Conservation (phyloP, 768 basidiomycete genomes). For the Phylloporus arenicola region DNA sequence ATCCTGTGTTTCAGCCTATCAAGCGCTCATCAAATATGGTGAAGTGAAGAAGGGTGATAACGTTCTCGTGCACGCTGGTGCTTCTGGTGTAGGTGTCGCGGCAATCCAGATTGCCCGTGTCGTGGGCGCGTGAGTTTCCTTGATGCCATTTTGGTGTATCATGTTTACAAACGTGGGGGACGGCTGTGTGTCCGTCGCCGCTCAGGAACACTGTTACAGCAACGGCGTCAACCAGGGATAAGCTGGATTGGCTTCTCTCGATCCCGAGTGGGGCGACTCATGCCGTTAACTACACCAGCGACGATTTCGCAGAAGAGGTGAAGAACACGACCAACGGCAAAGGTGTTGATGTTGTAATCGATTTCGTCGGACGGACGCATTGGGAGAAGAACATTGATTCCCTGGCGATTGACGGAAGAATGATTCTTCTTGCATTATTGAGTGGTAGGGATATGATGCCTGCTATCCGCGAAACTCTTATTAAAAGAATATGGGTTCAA, state of each 20-base stretch:
- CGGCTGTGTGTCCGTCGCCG: constrained; percentile 8
- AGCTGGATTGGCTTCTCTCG: constrained; percentile 68
- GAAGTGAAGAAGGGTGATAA: constrained; percentile 64
- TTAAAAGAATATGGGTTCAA: constrained; percentile 16
- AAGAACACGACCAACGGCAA: constrained; percentile 60
- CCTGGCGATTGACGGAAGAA: constrained; percentile 66
- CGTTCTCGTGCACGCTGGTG: constrained; percentile 86
- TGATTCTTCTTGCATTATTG: constrained; percentile 61
- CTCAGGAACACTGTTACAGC: constrained; percentile 65
- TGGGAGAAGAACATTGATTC: constrained; percentile 69
- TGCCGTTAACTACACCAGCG: constrained; percentile 77
- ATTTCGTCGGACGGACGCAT: constrained; percentile 75
- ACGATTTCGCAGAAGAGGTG: constrained; percentile 73
- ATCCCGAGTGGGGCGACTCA: constrained; percentile 69
- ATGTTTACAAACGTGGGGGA: neutral
- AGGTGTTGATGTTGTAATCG: constrained; percentile 81
- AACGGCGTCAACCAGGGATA: constrained; percentile 81
- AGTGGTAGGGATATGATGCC: constrained; percentile 46
- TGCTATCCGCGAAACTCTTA: constrained; percentile 15
- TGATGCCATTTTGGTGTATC: constrained; percentile 2
- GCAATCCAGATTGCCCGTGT: constrained; percentile 81
- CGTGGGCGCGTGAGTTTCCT: constrained; percentile 59
- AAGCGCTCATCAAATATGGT: constrained; percentile 61
- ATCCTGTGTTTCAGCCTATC: constrained; percentile 41
- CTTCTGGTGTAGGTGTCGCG: constrained; percentile 85